Conservation (phyloP, 129 eudicot genomes). For the Daucus carota region DH1_v3.0 NC_030381.2:34413001-34413500, state of each 20-base stretch:
- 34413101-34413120: neutral
- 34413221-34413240: neutral
- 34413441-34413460: neutral
- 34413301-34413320: neutral
- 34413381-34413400: neutral
- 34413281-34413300: neutral
- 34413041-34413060: neutral
- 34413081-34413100: neutral
- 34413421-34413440: neutral
- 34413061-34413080: neutral
- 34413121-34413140: neutral
- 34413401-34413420: neutral
- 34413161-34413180: neutral
- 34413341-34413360: neutral
- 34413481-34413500: conserved; percentile 45
- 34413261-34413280: neutral
- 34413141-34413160: neutral
- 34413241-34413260: neutral
- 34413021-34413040: neutral
- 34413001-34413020: neutral
- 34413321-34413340: neutral
- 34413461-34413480: conserved; percentile 1
- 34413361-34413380: neutral
- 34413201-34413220: neutral
- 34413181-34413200: neutral